Base-by-base conservation (phyloP, 148 eudicot genomes). In the Vaccinium corymbosum region DNA sequence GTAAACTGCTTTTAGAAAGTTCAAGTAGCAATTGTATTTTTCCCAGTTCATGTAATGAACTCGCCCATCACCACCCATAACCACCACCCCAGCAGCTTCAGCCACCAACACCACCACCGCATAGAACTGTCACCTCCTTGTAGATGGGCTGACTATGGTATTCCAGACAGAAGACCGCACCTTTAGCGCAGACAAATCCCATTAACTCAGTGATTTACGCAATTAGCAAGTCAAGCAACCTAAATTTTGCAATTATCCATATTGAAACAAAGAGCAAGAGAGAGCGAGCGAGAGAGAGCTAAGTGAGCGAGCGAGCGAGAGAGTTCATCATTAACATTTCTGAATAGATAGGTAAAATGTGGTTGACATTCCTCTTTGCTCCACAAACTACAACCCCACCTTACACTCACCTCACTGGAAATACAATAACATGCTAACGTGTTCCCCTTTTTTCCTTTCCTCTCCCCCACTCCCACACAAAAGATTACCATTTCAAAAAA, bases 301-400 rank as follows among this genome's bases (percentile, higher is more conserved):
- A 56, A 32, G 8, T 50, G 12, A 50, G 8, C 10, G 55, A 51
- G 55, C 11, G 55, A 52, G 55, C 5, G 80, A 55, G 81, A 35
- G 50, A 57, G 81, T 9, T n/a, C 7, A 57, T 79, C 81, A 57
- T 79, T 64, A 76, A 76, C 14, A 57, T 42, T 59, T 78, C 38
- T 64, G 53, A 62, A 84, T 12, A 70, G 68, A 50, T 16, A 77
- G 38, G 78, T 68, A 68, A 38, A 78, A 73, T 83, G 85, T 49
- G 76, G 73, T 66, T 84, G 82, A 78, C 59, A 74, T 78, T 78
- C 64, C 68, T 84, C 70, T 70, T 53, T 79, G 52, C 71, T 71
- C 78, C 32, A 80, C 56, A 85, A 73, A 17, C 83, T 55, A 80
- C 73, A 49, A 72, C 68, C 38, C 62, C 22, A 72, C 82, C 61